Percentiles rank a stretch among this genome's conserved stretches.
Evolutionary conservation across 129 eudicot genomes (phyloP).

Genomic region (Centrapalus pauciflorus): DNA sequence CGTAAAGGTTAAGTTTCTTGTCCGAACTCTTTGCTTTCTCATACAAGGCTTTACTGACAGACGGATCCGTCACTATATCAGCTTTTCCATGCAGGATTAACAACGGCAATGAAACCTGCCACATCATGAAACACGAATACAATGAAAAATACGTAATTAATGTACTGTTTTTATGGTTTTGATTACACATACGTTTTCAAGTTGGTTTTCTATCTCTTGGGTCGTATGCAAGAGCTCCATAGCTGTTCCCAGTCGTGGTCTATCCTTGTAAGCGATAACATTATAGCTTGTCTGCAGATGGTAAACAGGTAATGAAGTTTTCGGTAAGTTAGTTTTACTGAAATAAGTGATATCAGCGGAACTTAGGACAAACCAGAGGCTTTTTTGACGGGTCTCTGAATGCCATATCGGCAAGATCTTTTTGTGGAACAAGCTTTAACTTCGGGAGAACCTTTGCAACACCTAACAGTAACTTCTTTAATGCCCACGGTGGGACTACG

Average conservation of each 20-base stretch:
- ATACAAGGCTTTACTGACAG: slow-evolving; percentile 73
- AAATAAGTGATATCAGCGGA: not conserved
- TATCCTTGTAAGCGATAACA: slow-evolving; percentile 68
- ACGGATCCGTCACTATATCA: slow-evolving; percentile 85
- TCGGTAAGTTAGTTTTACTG: not conserved
- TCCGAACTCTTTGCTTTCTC: slow-evolving; percentile 84
- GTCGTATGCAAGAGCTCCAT: slow-evolving; percentile 71
- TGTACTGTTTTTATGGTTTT: not conserved
- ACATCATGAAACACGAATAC: not conserved
- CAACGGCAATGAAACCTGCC: slow-evolving; percentile 78
- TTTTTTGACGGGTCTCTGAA: slow-evolving; percentile 73
- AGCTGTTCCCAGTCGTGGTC: slow-evolving; percentile 87
- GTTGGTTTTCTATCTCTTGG: slow-evolving; percentile 61
- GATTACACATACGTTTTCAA: slow-evolving; percentile 52
- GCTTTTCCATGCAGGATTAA: slow-evolving; percentile 88
- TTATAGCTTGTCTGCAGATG: slow-evolving; percentile 62
- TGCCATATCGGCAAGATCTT: slow-evolving; percentile 76
- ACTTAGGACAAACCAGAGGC: slow-evolving; percentile 21
- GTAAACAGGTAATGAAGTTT: not conserved
- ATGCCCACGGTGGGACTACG: slow-evolving; percentile 68
- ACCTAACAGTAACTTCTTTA: slow-evolving; percentile 62
- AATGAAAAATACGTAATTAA: not conserved
- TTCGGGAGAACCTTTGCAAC: slow-evolving; percentile 73
- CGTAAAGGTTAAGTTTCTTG: slow-evolving; percentile 75
- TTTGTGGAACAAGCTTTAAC: slow-evolving; percentile 73